These are phyloP conservation scores for Yamadazyma dushanensis DNA, from an alignment of 1,139 yeast genomes.

Conservation along the genomic window DNA sequence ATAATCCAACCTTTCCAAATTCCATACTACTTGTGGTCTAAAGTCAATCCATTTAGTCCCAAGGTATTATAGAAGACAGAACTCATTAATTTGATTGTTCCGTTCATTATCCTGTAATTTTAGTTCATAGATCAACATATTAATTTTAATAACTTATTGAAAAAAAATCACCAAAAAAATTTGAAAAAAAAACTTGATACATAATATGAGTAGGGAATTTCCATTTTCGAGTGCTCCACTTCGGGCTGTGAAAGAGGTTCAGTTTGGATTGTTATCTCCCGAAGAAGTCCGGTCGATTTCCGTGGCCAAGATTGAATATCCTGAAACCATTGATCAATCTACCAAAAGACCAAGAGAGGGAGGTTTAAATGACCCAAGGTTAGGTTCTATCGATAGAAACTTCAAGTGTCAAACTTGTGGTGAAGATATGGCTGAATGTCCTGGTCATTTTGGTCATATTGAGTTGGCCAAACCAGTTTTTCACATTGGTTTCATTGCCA, in stretches of 20 bases:
- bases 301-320: constrained; percentile 95
- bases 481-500: constrained; percentile 92
- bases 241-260: constrained; percentile 95
- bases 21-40: constrained; percentile 9
- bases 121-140: constrained; percentile 6
- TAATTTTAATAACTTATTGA: constrained; percentile 2
- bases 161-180: constrained; percentile 6
- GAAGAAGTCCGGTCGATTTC: constrained; percentile 97
- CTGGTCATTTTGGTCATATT: constrained; percentile 99
- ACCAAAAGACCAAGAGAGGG: constrained; percentile 95
- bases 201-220: constrained; percentile 57
- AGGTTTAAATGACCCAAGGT: constrained; percentile 93
- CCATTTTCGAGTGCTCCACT: constrained; percentile 98
- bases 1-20: constrained; percentile 5
- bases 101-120: constrained; percentile 4
- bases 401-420: constrained; percentile 99
- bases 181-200: constrained; percentile 6
- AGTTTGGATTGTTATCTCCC: constrained; percentile 96
- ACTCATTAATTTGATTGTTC: constrained; percentile 20
- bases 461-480: constrained; percentile 98
- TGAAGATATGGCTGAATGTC: constrained; percentile 98
- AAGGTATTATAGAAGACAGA: constrained; percentile 12
- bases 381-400: constrained; percentile 96
- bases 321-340: constrained; percentile 98
- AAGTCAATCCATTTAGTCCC: constrained; percentile 5